Conservation (phyloP, 2,329 filamentous ascomycete species). For the Clarireedia sp. region DNA sequence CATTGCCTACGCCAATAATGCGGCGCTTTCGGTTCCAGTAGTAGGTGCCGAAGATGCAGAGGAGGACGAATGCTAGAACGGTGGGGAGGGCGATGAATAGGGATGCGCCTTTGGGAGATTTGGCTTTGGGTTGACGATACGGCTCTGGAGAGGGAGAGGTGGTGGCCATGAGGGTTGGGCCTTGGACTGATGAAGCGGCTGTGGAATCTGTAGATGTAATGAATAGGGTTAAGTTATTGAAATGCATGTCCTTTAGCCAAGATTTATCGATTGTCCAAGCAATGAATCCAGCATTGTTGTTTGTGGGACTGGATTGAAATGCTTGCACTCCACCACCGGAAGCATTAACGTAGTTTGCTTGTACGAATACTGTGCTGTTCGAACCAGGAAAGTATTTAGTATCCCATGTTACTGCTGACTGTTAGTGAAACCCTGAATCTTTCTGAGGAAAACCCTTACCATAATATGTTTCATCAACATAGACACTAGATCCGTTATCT, state of each 20-base stretch:
- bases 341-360: constrained; percentile 26
- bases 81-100: constrained; percentile 27
- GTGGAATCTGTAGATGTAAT: constrained; percentile 18
- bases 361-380: constrained; percentile 22
- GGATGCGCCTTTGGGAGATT: constrained; percentile 18
- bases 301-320: constrained; percentile 20
- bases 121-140: constrained; percentile 15
- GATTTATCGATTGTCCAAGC: constrained; percentile 22
- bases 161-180: constrained; percentile 22
- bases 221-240: constrained; percentile 25
- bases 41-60: constrained; percentile 21
- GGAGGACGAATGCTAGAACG: constrained; percentile 21
- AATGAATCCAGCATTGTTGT: constrained; percentile 18
- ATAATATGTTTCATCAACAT: constrained; percentile 26
- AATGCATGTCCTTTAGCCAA: constrained; percentile 18
- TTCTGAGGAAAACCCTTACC: constrained; percentile 10
- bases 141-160: constrained; percentile 15
- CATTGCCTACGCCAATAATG: constrained; percentile 25
- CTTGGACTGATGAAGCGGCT: constrained; percentile 12
- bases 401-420: constrained; percentile 27
- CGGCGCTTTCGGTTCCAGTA: constrained; percentile 23
- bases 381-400: constrained; percentile 18
- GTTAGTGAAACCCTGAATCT: constrained; percentile 2
- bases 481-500: constrained; percentile 24
- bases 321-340: constrained; percentile 23